Evolutionary conservation across 331 rosid species (phyloP), one percentile per base, ranked within the genome.

Genomic region (Telfairia occidentalis): DNA sequence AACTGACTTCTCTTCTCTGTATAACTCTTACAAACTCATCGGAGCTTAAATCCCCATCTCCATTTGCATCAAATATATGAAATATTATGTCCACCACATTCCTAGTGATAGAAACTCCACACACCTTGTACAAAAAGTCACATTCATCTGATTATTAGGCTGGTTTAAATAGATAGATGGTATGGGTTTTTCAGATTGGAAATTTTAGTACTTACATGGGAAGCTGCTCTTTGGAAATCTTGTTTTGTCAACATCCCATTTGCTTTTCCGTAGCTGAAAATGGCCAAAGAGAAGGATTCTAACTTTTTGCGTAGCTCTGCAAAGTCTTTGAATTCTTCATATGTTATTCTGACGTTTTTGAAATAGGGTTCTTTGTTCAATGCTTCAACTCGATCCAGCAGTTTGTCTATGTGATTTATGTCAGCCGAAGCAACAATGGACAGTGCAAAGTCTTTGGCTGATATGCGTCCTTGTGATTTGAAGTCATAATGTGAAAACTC

Each of bases 371-470:
- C 69, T 9, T 74, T 79, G 73, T 76, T 77, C 28, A 90, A 24
- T 78, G 84, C 82, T 4, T 89, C 90, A 0, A 89, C 93, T 69
- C 86, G 78, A 53, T 86, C 85, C 32, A 92, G 77, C 73, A 92
- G 82, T 83, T 82, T 90, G 85, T 78, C 85, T 79, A 90, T 75
- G 73, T 92, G 86, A 65, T 81, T 81, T 73, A 88, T 71, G 70
- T 92, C 90, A 11, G 92, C 96, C 35, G 92, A 87, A 57, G 98
- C 98, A 81, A 90, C 92, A 81, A 89, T 67, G 77, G 97, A 92
- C 74, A 89, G 73, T 15, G 91, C 96, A 24, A 90, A 92, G 78
- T 92, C 90, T 79, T 84, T 90, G 60, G 96, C 92, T 70, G 92
- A 65, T 76, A 90, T 90, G 70, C 73, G 81, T 74, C 97, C 92